Percentiles rank a stretch among this genome's conserved stretches.
These are phyloP conservation scores for Nematocida minor DNA, from an alignment of 371 early-diverging fungal species.

Conservation along the genomic window DNA sequence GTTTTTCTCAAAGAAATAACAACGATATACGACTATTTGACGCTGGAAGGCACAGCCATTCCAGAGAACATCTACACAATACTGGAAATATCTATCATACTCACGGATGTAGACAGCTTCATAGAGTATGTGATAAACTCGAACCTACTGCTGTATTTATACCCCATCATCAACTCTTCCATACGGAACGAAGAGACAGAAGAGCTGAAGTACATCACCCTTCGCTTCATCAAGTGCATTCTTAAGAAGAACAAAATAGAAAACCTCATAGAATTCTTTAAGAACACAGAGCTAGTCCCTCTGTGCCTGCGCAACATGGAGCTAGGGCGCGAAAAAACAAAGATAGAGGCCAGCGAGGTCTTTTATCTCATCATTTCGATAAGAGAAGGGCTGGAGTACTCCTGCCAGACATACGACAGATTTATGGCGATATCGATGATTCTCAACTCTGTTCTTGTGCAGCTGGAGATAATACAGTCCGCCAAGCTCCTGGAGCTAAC, in stretches of 20 bases:
- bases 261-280: slow-evolving; percentile 68
- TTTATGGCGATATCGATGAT: slow-evolving; percentile 89
- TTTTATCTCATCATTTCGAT: slow-evolving; percentile 87
- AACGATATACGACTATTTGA: slow-evolving; percentile 35
- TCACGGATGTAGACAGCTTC: slow-evolving; percentile 60
- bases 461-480: slow-evolving; percentile 76
- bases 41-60: background rate
- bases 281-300: slow-evolving; percentile 92
- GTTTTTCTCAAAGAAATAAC: slow-evolving; percentile 58
- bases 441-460: slow-evolving; percentile 81
- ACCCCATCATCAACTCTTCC: slow-evolving; percentile 89
- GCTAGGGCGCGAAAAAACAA: slow-evolving; percentile 83
- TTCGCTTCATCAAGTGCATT: slow-evolving; percentile 29
- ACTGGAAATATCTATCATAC: slow-evolving; percentile 21
- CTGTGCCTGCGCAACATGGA: slow-evolving; percentile 93
- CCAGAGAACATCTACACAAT: background rate
- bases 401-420: slow-evolving; percentile 87
- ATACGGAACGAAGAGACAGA: slow-evolving; percentile 11
- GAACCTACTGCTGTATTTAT: slow-evolving; percentile 86
- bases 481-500: slow-evolving; percentile 82
- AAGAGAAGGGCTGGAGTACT: slow-evolving; percentile 85
- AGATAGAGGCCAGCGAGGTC: slow-evolving; percentile 90
- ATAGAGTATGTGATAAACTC: slow-evolving; percentile 77
- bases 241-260: slow-evolving; percentile 14
- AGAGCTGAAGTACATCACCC: background rate